Evolutionary conservation across 1,284 basidiomycete species (phyloP), one percentile per base, ranked within the genome.

Genomic region (Ceratorhiza oryzae-sativae): DNA sequence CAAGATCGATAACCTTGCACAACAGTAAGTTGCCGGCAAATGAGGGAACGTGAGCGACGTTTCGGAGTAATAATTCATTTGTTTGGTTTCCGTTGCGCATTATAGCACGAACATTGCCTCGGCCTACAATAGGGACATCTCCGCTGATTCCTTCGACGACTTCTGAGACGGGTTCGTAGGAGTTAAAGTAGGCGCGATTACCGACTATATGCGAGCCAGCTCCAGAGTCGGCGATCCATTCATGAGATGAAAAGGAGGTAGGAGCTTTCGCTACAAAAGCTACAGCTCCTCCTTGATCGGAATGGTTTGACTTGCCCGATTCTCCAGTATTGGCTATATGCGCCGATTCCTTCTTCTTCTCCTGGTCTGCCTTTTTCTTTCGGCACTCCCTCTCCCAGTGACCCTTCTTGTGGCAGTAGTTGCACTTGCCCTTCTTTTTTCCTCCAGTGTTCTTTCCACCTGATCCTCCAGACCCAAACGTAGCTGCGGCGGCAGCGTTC

Each of bases 161-260:
- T n/a, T 49, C 48, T 49, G 18, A n/a, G 18, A 49, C 48, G n/a
- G 23, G 48, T n/a, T 49, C 48, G n/a, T 49, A 49, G n/a, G 23
- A 8, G 36, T 13, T 39, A 13, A 39, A 39, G 8, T n/a, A 25
- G 48, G 48, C n/a, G 6, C 18, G 18, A 49, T 49, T 25, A 8
- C 23, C 23, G 48, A n/a, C 18, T 49, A 25, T 25, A 49, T 49
- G 48, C 23, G 48, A n/a, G n/a, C n/a, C n/a, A 8, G 48, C 18
- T 49, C 48, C 48, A 49, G 48, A 49, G 48, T 49, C 48, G 5
- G 48, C 48, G 48, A 49, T n/a, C 48, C 48, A 49, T 25, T 49
- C 23, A n/a, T n/a, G 23, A 5, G n/a, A 49, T 5, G 48, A 49
- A n/a, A 25, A n/a, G 5, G 48, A 49, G 6, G 48, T 49, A n/a